These are phyloP conservation scores for Solanum megistacrolobum DNA, from an alignment of 257 asterid genomes.

Conservation along the genomic window DNA sequence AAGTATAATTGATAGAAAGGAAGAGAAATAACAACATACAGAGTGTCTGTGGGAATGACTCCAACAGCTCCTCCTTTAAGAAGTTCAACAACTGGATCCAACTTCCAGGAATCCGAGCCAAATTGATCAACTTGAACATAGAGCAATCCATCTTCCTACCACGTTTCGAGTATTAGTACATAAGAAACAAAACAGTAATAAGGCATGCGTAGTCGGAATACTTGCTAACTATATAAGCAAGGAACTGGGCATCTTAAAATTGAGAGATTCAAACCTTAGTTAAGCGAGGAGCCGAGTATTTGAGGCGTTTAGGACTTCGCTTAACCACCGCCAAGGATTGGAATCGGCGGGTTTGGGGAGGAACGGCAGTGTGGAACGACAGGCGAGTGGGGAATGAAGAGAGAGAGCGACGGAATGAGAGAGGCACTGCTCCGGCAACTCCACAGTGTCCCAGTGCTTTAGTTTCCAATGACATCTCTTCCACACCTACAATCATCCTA, in stretches of 20 bases:
- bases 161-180: neutral
- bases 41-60: conserved; percentile 93
- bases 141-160: conserved; percentile 48
- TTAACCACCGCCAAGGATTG: conserved; percentile 43
- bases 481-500: neutral
- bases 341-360: conserved; percentile 22
- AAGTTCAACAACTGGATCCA: conserved; percentile 72
- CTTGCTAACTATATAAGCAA: neutral
- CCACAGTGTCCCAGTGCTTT: conserved; percentile 17
- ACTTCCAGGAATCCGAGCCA: conserved; percentile 80
- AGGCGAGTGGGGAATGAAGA: conserved; percentile 15
- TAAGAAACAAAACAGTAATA: neutral
- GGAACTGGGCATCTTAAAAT: neutral
- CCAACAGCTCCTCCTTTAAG: conserved; percentile 89
- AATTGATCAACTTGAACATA: conserved; percentile 73
- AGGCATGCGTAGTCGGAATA: neutral
- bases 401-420: conserved; percentile 28
- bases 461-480: conserved; percentile 41
- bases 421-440: conserved; percentile 15
- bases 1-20: neutral
- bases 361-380: conserved; percentile 1
- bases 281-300: conserved; percentile 70
- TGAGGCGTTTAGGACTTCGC: conserved; percentile 88
- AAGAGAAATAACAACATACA: conserved; percentile 28
- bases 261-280: conserved; percentile 35